Conservation (phyloP, 2,329 filamentous ascomycete genomes). For the Cladosporium sp. region DNA sequence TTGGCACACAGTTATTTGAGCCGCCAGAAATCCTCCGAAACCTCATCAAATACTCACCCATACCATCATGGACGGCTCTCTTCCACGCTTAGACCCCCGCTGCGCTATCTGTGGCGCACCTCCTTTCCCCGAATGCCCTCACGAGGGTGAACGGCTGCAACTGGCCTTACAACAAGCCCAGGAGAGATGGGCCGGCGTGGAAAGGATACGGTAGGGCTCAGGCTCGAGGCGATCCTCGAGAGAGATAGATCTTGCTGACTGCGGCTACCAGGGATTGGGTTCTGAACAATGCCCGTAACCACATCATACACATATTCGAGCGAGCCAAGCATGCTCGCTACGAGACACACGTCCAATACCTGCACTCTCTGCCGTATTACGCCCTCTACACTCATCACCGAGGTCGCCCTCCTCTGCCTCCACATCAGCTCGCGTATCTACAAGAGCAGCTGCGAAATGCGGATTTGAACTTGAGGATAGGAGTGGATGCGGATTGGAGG, state of each 20-base stretch:
- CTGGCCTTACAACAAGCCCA: slow-evolving; percentile 30
- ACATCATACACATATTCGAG: slow-evolving; percentile 42
- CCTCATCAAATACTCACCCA: too few relatives aligned
- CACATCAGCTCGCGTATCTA: slow-evolving; percentile 36
- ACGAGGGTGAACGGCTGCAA: slow-evolving; percentile 31
- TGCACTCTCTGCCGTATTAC: slow-evolving; percentile 43
- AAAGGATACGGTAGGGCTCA: slow-evolving; percentile 25
- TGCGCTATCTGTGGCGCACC: slow-evolving; percentile 35
- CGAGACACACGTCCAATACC: slow-evolving; percentile 39
- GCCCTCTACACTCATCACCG: slow-evolving; percentile 44
- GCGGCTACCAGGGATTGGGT: slow-evolving; percentile 40
- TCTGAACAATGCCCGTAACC: slow-evolving; percentile 41
- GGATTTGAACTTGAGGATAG: slow-evolving; percentile 63
- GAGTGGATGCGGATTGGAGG: slow-evolving; percentile 77
- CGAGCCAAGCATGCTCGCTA: slow-evolving; percentile 38
- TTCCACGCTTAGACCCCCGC: slow-evolving; percentile 15
- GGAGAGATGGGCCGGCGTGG: slow-evolving; percentile 26
- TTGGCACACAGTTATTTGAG: not conserved
- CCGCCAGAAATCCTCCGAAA: not conserved
- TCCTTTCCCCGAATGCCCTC: slow-evolving; percentile 29
- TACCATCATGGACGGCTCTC: not conserved
- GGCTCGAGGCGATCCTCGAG: too few relatives aligned
- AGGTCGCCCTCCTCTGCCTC: slow-evolving; percentile 41
- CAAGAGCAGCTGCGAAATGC: slow-evolving; percentile 57
- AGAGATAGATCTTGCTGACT: too few relatives aligned